Base-by-base conservation (phyloP, 192 early-diverging fungal species). In the Entomortierella beljakovae region DNA sequence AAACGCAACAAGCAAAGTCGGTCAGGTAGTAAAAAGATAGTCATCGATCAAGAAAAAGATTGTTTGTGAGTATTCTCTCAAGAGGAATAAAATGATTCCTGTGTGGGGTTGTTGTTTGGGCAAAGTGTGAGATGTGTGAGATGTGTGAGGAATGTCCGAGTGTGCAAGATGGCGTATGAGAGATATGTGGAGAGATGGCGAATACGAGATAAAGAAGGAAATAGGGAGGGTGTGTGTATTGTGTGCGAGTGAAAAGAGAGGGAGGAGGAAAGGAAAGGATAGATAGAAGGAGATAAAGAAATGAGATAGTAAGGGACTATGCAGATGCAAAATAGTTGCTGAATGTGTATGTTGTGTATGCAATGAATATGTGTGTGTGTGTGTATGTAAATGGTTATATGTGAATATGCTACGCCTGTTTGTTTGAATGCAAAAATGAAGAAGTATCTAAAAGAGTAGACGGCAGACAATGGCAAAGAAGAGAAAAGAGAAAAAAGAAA, bases 1-100 rank as follows among this genome's bases (percentile, higher is more conserved):
- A 90, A 88, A 23, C 89, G 88, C 23, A 92, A 65, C 31, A 92
- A 70, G 31, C 82, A 81, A 56, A 92, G 81, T 51, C 90, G 72
- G 43, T 80, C 69, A 38, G 90, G 88, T 35, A 90, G 79, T 49
- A 92, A 70, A 13, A 84, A 75, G 35, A 89, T 86, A 54, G 84
- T 83, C 84, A 84, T 86, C 25, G 20, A 6, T 34, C 31, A 6
- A 51, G 15, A 33, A 25, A 34, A n/a, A 26, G 43, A 42, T 57
- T 53, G 67, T 52, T 46, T 28, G 42, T 25, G 51, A 48, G 29
- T 16, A 49, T n/a, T 20, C 29, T 43, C 8, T 29, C 5, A 48
- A 42, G n/a, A n/a, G n/a, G 25, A 25, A 13, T 18, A 48, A 9
- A 35, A 55, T 11, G 31, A 20, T 49, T 22, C 13, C n/a, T 48